A percentile compares a stretch with the other conserved stretches of the same genome.
Conservation (phyloP, 306 rosid genomes). For the Hippophae gyantsensis region DNA sequence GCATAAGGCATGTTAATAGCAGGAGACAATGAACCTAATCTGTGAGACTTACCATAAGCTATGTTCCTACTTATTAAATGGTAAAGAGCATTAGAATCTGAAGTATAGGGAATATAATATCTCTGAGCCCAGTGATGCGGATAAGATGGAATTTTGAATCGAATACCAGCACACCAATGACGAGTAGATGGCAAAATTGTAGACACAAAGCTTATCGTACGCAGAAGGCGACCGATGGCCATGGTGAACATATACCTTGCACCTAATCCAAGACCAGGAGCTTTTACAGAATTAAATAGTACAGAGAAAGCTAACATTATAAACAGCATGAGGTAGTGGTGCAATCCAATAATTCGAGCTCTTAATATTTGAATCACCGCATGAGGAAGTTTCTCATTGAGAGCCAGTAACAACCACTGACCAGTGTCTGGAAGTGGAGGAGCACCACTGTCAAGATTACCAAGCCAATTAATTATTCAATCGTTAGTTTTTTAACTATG, state of each 20-base stretch:
- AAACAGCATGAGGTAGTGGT: constrained; percentile 90
- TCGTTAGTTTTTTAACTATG: not conserved
- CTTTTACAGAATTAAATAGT: constrained; percentile 71
- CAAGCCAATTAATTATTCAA: constrained; percentile 12
- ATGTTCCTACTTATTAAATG: constrained; percentile 46
- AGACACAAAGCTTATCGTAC: constrained; percentile 67
- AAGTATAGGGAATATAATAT: constrained; percentile 75
- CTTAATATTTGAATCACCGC: constrained; percentile 55
- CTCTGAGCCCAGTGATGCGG: constrained; percentile 92
- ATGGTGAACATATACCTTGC: constrained; percentile 97
- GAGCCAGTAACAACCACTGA: constrained; percentile 81
- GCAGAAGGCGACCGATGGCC: constrained; percentile 87
- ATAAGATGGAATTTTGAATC: constrained; percentile 50
- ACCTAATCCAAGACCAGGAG: constrained; percentile 92
- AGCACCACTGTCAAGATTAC: constrained; percentile 41
- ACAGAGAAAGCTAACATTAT: constrained; percentile 94
- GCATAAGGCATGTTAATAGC: constrained; percentile 2
- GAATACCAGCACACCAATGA: constrained; percentile 80
- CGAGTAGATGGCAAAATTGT: constrained; percentile 86
- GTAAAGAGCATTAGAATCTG: constrained; percentile 49
- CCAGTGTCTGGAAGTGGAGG: constrained; percentile 92
- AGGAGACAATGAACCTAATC: constrained; percentile 5
- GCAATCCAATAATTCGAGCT: constrained; percentile 75
- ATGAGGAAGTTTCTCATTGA: constrained; percentile 80
- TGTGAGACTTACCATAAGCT: constrained; percentile 55